These are phyloP conservation scores for Neonectria sp. DNA, from an alignment of 2,329 filamentous ascomycete genomes.

Conservation along the genomic window DNA sequence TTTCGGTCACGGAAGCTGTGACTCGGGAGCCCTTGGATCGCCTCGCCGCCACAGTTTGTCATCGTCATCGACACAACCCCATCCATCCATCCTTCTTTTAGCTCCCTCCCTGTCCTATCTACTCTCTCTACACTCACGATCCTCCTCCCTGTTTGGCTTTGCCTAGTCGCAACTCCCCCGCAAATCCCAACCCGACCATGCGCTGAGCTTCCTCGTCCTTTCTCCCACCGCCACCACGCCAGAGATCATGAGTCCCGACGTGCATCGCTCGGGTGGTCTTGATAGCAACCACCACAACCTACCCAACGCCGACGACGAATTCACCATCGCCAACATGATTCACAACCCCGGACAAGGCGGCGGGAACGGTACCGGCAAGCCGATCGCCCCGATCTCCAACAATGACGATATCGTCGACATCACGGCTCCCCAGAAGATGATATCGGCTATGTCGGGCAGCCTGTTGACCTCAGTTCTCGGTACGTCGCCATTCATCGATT, in stretches of 20 bases:
- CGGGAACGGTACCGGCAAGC: constrained; percentile 19
- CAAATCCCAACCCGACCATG: constrained; percentile 24
- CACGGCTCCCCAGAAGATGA: constrained; percentile 91
- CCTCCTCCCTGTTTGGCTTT: neutral
- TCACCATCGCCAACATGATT: constrained; percentile 49
- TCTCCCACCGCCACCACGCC: constrained; percentile 8
- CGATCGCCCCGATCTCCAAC: neutral
- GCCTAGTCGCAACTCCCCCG: neutral
- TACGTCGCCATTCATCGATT: constrained; percentile 59
- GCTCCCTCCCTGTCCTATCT: constrained; percentile 6
- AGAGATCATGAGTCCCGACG: constrained; percentile 42
- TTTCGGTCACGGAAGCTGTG: constrained; percentile 9
- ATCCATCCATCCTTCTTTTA: neutral
- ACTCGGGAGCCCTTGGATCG: constrained; percentile 29
- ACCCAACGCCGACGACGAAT: constrained; percentile 48
- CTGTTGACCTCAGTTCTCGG: constrained; percentile 90
- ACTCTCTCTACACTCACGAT: neutral
- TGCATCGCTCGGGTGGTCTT: constrained; percentile 42
- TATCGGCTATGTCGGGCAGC: constrained; percentile 92
- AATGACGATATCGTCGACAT: constrained; percentile 72
- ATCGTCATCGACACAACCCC: constrained; percentile 44
- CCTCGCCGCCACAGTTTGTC: constrained; percentile 41
- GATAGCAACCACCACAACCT: constrained; percentile 38
- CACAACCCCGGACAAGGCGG: constrained; percentile 26
- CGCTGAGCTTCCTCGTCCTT: constrained; percentile 28